Evolutionary conservation across 2,329 filamentous ascomycete genomes (phyloP), one percentile per base, ranked within the genome.

Genomic region (Pezicula rhizophila): DNA sequence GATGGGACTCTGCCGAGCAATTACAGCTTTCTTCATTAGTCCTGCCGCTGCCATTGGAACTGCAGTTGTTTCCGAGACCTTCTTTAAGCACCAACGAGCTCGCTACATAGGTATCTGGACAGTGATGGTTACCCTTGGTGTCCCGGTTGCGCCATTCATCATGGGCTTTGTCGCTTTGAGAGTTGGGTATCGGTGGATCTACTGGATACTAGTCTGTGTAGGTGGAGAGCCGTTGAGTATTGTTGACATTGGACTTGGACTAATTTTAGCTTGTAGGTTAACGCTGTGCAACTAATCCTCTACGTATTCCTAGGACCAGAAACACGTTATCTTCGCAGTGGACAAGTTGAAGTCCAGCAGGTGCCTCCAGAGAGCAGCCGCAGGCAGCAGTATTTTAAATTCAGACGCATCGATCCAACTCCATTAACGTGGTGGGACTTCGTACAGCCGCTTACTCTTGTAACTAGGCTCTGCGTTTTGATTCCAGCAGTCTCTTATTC

Each of bases 241-340:
- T 42, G 20, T 2, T 37, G 7, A 23, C 20, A n/a, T 23, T 46
- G 41, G 42, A 42, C 47, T 38, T 47, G 41, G 39, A 20, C 25
- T 17, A 17, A 28, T 10, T 14, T 45, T 76, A 73, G 4, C 72
- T 18, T 23, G 23, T 46, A 78, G 75, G 72, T 71, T 54, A 81
- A 82, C 49, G 75, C 68, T 39, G 70, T 70, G 5, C 78, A 82
- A 53, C 71, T 82, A 51, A 61, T 80, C 45, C 58, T 76, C 17
- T 82, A 81, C 60, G 59, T 80, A 47, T 74, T 80, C 58, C 52
- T 79, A n/a, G 74, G 75, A 1, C 71, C 73, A 0, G 79, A 82
- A 58, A 79, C 78, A 2, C 71, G 75, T 17, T 82, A 79, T 58
- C 61, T 77, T 18, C 68, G 70, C 6, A 38, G 35, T 8, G 45